phyloP scores from a whole-genome alignment of 768 basidiomycete species.

The Zangia roseola region DNA sequence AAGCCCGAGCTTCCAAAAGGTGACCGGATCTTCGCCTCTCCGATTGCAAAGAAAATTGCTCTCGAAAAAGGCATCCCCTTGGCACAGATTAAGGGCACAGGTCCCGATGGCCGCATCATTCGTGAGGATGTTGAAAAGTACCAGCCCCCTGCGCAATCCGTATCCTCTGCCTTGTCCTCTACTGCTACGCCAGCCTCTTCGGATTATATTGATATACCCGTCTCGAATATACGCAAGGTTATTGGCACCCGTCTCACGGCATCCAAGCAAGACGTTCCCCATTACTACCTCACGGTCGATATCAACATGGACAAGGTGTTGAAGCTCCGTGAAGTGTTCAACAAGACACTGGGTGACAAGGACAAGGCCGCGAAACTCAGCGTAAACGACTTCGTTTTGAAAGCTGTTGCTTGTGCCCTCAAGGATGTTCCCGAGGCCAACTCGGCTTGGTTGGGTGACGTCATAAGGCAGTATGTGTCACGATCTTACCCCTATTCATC shows the following conservation, averaged over 20 bases:
- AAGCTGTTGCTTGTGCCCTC: constrained; percentile 88
- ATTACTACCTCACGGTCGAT: constrained; percentile 95
- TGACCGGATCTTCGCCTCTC: constrained; percentile 90
- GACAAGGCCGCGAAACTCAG: constrained; percentile 92
- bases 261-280: constrained; percentile 93
- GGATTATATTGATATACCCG: constrained; percentile 87
- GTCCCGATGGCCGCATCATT: constrained; percentile 91
- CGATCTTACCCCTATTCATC: neutral
- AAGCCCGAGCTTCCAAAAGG: constrained; percentile 61
- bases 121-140: constrained; percentile 94
- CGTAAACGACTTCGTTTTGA: constrained; percentile 98
- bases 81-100: constrained; percentile 85
- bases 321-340: constrained; percentile 95
- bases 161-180: constrained; percentile 44
- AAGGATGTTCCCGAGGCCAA: constrained; percentile 97
- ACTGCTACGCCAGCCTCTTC: constrained; percentile 49
- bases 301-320: constrained; percentile 95
- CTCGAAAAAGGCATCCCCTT: constrained; percentile 92
- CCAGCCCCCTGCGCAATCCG: constrained; percentile 51
- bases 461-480: constrained; percentile 81
- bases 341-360: constrained; percentile 80
- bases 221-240: constrained; percentile 91
- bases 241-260: constrained; percentile 90
- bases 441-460: constrained; percentile 95
- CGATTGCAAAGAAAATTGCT: constrained; percentile 96